phyloP scores from a whole-genome alignment of 2,329 filamentous ascomycete genomes.

The Beauveria medogensis region DNA sequence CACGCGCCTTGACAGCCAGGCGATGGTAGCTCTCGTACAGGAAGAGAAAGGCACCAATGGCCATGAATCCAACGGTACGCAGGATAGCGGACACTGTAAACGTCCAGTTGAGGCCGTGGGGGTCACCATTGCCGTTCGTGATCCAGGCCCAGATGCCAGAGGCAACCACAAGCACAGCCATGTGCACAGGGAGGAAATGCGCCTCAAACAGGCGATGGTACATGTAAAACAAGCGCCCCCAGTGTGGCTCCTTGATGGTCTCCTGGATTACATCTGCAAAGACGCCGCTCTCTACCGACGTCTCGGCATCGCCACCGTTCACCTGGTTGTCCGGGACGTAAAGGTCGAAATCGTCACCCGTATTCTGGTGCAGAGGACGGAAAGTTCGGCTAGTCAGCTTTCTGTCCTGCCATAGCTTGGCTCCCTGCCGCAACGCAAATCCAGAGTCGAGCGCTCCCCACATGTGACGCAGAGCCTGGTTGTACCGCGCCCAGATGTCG shows the following conservation, averaged over 20 bases:
- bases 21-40: slow-evolving; percentile 62
- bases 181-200: slow-evolving; percentile 63
- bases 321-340: slow-evolving; percentile 41
- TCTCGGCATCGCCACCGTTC: slow-evolving; percentile 30
- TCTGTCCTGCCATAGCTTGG: slow-evolving; percentile 49
- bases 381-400: slow-evolving; percentile 48
- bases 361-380: slow-evolving; percentile 44
- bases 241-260: slow-evolving; percentile 43
- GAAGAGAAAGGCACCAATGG: slow-evolving; percentile 54
- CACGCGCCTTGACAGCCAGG: slow-evolving; percentile 49
- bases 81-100: slow-evolving; percentile 53
- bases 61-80: slow-evolving; percentile 52
- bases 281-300: slow-evolving; percentile 39
- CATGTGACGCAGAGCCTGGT: slow-evolving; percentile 67
- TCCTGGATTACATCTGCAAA: slow-evolving; percentile 48
- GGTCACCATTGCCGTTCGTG: slow-evolving; percentile 41
- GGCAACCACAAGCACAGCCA: slow-evolving; percentile 54
- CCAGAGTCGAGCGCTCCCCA: slow-evolving; percentile 66
- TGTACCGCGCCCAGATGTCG: slow-evolving; percentile 59
- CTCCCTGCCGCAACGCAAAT: slow-evolving; percentile 50
- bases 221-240: slow-evolving; percentile 48
- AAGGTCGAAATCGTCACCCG: slow-evolving; percentile 36
- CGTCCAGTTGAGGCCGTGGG: slow-evolving; percentile 48
- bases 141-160: slow-evolving; percentile 53
- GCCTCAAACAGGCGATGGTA: slow-evolving; percentile 65